phyloP scores from a whole-genome alignment of 441 rosid species.

The Erysimum cheiri region DNA sequence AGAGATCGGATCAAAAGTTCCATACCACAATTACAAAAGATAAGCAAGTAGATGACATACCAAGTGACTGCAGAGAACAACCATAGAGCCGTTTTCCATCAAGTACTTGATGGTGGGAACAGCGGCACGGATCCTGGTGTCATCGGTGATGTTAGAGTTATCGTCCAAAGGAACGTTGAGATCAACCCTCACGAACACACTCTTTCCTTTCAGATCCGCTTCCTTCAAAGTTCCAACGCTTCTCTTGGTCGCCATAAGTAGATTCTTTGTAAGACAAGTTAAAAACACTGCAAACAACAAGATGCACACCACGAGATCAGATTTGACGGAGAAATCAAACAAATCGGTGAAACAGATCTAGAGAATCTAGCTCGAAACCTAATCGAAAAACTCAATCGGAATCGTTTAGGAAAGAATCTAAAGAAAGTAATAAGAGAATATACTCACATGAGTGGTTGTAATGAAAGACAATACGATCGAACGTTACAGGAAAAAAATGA shows the following conservation, averaged over 20 bases:
- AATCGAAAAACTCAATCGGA: constrained; percentile 2
- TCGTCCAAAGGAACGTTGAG: constrained; percentile 96
- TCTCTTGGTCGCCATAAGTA: constrained; percentile 79
- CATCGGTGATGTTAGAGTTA: constrained; percentile 84
- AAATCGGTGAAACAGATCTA: constrained; percentile 22
- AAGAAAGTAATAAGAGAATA: constrained; percentile 6
- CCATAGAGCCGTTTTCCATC: constrained; percentile 69
- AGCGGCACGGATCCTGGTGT: constrained; percentile 89
- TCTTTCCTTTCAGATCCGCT: constrained; percentile 91
- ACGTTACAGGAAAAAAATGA: neutral
- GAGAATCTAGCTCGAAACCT: neutral
- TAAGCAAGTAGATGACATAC: constrained; percentile 40
- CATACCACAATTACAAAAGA: neutral
- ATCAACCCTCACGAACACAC: constrained; percentile 93
- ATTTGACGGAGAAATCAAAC: constrained; percentile 21
- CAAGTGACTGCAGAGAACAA: constrained; percentile 83
- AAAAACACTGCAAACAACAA: constrained; percentile 20
- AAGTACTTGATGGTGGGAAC: constrained; percentile 92
- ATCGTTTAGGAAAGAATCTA: constrained; percentile 14
- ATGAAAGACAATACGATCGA: constrained; percentile 29
- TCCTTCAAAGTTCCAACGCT: constrained; percentile 75
- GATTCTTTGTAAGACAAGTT: neutral
- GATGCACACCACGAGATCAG: constrained; percentile 8
- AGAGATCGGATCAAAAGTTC: constrained; percentile 15
- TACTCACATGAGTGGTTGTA: constrained; percentile 36